Base-by-base conservation (phyloP, 257 asterid genomes). In the Solanum pennellii region DNA sequence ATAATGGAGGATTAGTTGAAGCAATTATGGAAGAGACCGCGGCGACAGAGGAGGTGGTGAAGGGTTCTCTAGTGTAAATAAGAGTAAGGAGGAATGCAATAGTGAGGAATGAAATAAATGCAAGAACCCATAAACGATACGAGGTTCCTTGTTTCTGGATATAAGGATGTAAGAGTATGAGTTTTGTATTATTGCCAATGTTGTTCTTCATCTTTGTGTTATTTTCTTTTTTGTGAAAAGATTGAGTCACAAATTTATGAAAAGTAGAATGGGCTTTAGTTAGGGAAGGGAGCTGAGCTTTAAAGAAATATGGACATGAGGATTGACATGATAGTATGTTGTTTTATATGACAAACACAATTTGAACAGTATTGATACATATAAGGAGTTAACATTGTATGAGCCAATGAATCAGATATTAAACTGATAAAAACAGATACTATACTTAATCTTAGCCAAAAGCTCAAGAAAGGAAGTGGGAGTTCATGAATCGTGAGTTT, bases 141-240 rank as follows among this genome's bases (percentile, higher is more conserved):
- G 98, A 95, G 87, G 93, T 91, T 9, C 98, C 98, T 29, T 97
- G 98, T 85, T 97, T 97, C 41, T 97, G 99, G 86, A 97, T 93
- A 91, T 94, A 97, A 6, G 99, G 99, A 45, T 97, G 99, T 62
- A 97, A 95, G 59, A 97, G 98, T 47, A 97, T 97, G 20, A 97
- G 94, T 89, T 94, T 94, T 1, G 98, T 94, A 89, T 90, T 92
- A 71, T 79, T 93, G 91, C 93, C 93, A 45, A 92, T 35, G 85
- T 94, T 95, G 93, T 94, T 94, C 93, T 94, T 96, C 98, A 96
- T 95, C 7, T 90, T 87, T 47, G 21, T 6, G 23, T 25, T 52
- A 1, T 49, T 5, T 49, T 0, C 6, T 52, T 52, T 52, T 52
- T 52, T 52, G 62, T 52, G 23, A 52, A 52, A 52, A 52, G 62